Percentiles rank a stretch among this genome's conserved stretches.
phyloP scores from a whole-genome alignment of 2,329 filamentous ascomycete species.

The Ophiostoma australiae region DNA sequence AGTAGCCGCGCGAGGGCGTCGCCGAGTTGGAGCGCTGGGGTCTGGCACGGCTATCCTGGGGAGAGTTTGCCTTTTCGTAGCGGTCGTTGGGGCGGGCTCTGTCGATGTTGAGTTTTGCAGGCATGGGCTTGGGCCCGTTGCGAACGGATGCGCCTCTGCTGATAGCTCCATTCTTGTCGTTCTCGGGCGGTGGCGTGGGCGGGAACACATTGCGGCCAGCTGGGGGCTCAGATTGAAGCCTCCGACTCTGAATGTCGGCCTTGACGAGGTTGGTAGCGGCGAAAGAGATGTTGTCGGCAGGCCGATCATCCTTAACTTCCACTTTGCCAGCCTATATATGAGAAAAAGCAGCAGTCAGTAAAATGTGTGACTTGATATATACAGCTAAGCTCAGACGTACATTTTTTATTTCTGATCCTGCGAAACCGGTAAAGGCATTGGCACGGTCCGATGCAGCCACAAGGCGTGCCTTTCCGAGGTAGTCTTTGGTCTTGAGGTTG shows the following conservation, averaged over 20 bases:
- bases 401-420: slow-evolving; percentile 73
- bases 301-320: slow-evolving; percentile 69
- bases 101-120: slow-evolving; percentile 60
- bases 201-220: slow-evolving; percentile 79
- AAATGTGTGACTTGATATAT: neutral
- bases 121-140: slow-evolving; percentile 56
- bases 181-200: slow-evolving; percentile 95
- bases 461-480: slow-evolving; percentile 89
- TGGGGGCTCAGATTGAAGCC: slow-evolving; percentile 82
- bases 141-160: slow-evolving; percentile 57
- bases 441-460: slow-evolving; percentile 79
- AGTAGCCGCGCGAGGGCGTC: slow-evolving; percentile 42
- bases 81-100: slow-evolving; percentile 48
- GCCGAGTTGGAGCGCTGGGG: slow-evolving; percentile 43
- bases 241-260: slow-evolving; percentile 70
- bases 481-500: slow-evolving; percentile 96
- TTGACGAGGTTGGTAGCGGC: slow-evolving; percentile 92
- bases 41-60: slow-evolving; percentile 39
- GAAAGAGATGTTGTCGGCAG: slow-evolving; percentile 79
- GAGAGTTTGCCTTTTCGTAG: slow-evolving; percentile 50
- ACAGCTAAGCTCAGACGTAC: slow-evolving; percentile 39
- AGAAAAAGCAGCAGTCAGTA: neutral
- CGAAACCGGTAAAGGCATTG: slow-evolving; percentile 78
- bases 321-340: slow-evolving; percentile 44
- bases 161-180: slow-evolving; percentile 54